phyloP scores from a whole-genome alignment of 2,329 filamentous ascomycete species.

The Cytospora schulzeri region DNA sequence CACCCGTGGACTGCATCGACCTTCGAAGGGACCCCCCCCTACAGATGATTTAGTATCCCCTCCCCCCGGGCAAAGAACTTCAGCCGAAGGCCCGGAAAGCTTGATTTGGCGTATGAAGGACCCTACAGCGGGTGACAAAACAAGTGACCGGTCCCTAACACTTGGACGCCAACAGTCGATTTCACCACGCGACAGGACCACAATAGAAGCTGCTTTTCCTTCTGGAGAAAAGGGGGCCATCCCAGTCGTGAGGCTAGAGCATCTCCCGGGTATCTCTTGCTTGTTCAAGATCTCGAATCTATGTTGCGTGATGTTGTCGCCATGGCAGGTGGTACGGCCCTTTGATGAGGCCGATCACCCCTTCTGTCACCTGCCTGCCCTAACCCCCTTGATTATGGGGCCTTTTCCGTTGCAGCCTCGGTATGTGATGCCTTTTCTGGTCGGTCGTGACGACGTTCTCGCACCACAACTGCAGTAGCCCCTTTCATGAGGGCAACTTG shows the following conservation, averaged over 20 bases:
- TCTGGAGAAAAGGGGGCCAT: neutral
- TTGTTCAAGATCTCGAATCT: neutral
- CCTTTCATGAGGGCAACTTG: neutral
- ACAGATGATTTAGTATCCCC: neutral
- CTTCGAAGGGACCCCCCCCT: neutral
- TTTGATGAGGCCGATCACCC: neutral
- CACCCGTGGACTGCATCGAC: no score
- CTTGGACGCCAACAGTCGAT: neutral
- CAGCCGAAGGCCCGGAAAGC: neutral
- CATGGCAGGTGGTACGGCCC: neutral
- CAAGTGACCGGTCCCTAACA: neutral
- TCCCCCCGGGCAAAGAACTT: neutral
- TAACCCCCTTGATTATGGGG: neutral
- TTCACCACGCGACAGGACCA: neutral
- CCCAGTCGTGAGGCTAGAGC: neutral
- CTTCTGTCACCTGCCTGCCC: neutral
- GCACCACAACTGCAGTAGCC: slow-evolving; percentile 1
- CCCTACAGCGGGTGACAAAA: neutral
- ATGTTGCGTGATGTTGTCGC: neutral
- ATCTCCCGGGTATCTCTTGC: neutral
- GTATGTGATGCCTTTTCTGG: neutral
- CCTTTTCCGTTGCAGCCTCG: neutral
- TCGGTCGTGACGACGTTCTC: neutral
- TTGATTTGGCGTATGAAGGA: neutral
- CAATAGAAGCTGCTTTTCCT: neutral